Evolutionary conservation across 2,329 filamentous ascomycete species (phyloP).

Genomic region (Fusarium stilboides): DNA sequence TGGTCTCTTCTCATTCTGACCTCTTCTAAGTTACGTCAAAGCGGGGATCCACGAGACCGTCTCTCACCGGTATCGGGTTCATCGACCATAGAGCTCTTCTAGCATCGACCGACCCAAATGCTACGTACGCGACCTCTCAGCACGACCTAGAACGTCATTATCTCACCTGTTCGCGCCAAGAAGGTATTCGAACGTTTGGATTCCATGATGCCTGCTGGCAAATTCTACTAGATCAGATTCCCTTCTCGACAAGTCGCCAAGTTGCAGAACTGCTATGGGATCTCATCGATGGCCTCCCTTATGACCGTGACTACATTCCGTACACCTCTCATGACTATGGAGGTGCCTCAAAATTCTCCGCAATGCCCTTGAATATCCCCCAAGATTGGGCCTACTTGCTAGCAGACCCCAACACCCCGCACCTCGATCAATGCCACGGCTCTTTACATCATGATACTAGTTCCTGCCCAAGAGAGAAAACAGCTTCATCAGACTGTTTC

Average conservation of each 20-base stretch:
- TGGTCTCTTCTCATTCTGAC: not conserved
- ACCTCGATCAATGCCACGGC: not conserved
- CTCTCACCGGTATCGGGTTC: constrained; percentile 9
- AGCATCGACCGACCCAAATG: not conserved
- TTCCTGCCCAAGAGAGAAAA: not conserved
- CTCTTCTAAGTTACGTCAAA: constrained; percentile 1
- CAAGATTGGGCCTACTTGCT: not conserved
- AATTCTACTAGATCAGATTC: constrained; percentile 3
- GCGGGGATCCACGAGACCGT: not conserved
- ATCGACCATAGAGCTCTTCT: not conserved
- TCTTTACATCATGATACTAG: not conserved
- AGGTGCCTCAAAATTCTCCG: not conserved
- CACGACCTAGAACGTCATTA: not conserved
- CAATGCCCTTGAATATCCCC: not conserved
- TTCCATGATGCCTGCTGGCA: constrained; percentile 23
- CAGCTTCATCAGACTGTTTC: not conserved
- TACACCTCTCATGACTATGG: constrained; percentile 15
- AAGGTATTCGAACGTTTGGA: not conserved
- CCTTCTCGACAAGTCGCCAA: not conserved
- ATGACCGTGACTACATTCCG: not conserved
- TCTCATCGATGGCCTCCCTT: constrained; percentile 5
- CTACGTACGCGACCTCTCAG: not conserved
- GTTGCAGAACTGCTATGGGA: constrained; percentile 8
- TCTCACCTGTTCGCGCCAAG: not conserved
- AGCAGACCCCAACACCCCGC: constrained; percentile 3